Evolutionary conservation across 1,284 basidiomycete species (phyloP).

Genomic region (Rhodotorula sp.): DNA sequence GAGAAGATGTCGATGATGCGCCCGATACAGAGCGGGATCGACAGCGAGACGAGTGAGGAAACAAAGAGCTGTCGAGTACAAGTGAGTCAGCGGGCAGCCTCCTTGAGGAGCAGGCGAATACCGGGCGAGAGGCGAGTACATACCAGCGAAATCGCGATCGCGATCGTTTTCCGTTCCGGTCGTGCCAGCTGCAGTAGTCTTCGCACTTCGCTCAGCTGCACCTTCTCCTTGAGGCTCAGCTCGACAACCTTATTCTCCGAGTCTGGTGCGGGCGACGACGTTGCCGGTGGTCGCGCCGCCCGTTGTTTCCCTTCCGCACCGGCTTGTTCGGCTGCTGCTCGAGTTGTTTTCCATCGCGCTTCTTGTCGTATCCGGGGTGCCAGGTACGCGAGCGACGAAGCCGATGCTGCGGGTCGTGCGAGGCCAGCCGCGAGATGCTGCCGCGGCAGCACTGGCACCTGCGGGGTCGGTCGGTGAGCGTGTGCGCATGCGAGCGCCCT

Average conservation of each 20-base stretch:
- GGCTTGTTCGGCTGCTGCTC: neutral
- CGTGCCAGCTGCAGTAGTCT: slow-evolving; percentile 60
- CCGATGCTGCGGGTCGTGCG: too few species aligned
- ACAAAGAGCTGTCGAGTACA: slow-evolving; percentile 44
- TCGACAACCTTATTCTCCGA: neutral
- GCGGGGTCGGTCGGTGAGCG: too few species aligned
- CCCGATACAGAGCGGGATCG: slow-evolving; percentile 84
- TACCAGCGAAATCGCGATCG: slow-evolving; percentile 65
- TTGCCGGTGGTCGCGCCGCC: neutral
- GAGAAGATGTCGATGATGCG: slow-evolving; percentile 81
- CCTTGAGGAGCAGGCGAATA: slow-evolving; percentile 32
- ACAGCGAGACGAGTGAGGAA: slow-evolving; percentile 71
- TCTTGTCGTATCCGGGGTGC: slow-evolving; percentile 20
- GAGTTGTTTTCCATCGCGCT: slow-evolving; percentile 7
- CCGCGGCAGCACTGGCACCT: too few species aligned
- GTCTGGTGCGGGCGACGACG: neutral
- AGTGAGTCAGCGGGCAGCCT: neutral
- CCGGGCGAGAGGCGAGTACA: slow-evolving; percentile 58
- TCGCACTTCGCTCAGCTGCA: slow-evolving; percentile 40
- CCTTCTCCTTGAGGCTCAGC: slow-evolving; percentile 20
- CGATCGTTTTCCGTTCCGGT: slow-evolving; percentile 71
- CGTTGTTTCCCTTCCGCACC: neutral
- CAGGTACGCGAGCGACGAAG: slow-evolving; percentile 2
- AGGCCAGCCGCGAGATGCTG: too few species aligned
- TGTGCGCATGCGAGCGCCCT: neutral